A percentile compares a stretch with the other conserved stretches of the same genome.
Evolutionary conservation across 768 basidiomycete genomes (phyloP).

Genomic region (Phaeotremella fagi): DNA sequence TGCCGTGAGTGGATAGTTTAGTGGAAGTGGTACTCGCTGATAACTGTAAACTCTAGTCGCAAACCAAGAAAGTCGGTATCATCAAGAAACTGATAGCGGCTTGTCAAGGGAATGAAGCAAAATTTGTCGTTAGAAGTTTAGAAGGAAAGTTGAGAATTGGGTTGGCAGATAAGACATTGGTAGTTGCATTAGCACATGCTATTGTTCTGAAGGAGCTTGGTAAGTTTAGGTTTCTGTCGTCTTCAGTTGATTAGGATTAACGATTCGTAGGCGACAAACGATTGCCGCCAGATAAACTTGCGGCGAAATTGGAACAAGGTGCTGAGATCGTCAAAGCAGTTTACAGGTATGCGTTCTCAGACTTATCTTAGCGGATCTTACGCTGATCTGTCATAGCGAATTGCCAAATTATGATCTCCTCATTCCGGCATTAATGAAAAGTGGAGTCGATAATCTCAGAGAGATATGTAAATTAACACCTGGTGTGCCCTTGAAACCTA

Average conservation of each 20-base stretch:
- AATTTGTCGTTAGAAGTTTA: constrained; percentile 89
- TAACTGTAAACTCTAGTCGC: constrained; percentile 59
- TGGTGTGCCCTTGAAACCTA: constrained; percentile 93
- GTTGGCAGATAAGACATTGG: constrained; percentile 90
- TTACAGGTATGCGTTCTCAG: constrained; percentile 63
- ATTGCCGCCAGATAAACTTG: constrained; percentile 68
- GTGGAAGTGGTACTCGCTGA: neutral
- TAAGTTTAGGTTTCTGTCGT: constrained; percentile 48
- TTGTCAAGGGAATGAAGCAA: constrained; percentile 86
- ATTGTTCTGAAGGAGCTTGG: constrained; percentile 73
- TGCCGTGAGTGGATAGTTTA: constrained; percentile 55
- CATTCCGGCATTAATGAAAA: constrained; percentile 77
- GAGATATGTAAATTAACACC: constrained; percentile 85
- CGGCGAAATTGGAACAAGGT: constrained; percentile 68
- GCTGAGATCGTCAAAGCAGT: constrained; percentile 76
- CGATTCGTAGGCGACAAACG: constrained; percentile 60
- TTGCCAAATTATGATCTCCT: constrained; percentile 88
- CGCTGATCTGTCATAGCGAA: constrained; percentile 60
- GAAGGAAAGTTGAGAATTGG: constrained; percentile 97
- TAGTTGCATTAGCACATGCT: constrained; percentile 90
- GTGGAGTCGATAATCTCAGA: constrained; percentile 65
- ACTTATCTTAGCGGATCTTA: neutral
- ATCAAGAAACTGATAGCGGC: constrained; percentile 91
- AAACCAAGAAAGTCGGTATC: constrained; percentile 88
- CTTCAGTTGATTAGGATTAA: too few species aligned